Evolutionary conservation across 2,329 filamentous ascomycete genomes (phyloP).

Genomic region (Ophiosphaerella korrae): DNA sequence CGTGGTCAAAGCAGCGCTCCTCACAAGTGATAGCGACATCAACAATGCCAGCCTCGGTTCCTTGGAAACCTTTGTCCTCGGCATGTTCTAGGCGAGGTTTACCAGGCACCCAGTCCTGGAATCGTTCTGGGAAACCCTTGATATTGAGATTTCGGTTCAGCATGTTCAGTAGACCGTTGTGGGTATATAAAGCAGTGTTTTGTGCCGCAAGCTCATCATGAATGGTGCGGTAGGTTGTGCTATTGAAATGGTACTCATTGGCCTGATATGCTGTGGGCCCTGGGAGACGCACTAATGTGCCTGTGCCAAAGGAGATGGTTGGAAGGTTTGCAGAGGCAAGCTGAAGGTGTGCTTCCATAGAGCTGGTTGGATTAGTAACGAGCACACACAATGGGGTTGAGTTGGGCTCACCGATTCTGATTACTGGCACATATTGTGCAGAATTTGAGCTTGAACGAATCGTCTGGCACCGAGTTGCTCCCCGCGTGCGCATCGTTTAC

Average conservation of each 20-base stretch:
- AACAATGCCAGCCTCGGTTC: slow-evolving; percentile 86
- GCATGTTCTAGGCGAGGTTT: slow-evolving; percentile 75
- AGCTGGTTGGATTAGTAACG: slow-evolving; percentile 55
- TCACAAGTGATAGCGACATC: slow-evolving; percentile 97
- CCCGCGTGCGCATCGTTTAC: slow-evolving; percentile 31
- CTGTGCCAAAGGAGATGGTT: slow-evolving; percentile 97
- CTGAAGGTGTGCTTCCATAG: slow-evolving; percentile 99
- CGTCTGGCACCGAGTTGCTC: slow-evolving; percentile 43
- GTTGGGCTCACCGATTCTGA: slow-evolving; percentile 78
- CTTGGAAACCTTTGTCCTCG: slow-evolving; percentile 75
- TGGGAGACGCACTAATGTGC: slow-evolving; percentile 89
- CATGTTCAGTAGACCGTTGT: slow-evolving; percentile 96
- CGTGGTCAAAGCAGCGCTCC: slow-evolving; percentile 97
- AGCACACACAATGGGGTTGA: background rate
- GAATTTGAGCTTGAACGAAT: slow-evolving; percentile 87
- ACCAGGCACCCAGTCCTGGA: slow-evolving; percentile 96
- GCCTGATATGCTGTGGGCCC: slow-evolving; percentile 90
- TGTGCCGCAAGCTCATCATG: slow-evolving; percentile 88
- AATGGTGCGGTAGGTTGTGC: slow-evolving; percentile 92
- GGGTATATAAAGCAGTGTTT: slow-evolving; percentile 83
- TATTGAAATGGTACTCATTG: slow-evolving; percentile 98
- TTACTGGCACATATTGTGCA: slow-evolving; percentile 99
- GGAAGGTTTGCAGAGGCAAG: slow-evolving; percentile 83
- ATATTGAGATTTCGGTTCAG: slow-evolving; percentile 87
- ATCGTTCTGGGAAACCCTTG: slow-evolving; percentile 94